Base-by-base conservation (phyloP, 2,329 filamentous ascomycete genomes). In the Rhinocladiella similis region DNA sequence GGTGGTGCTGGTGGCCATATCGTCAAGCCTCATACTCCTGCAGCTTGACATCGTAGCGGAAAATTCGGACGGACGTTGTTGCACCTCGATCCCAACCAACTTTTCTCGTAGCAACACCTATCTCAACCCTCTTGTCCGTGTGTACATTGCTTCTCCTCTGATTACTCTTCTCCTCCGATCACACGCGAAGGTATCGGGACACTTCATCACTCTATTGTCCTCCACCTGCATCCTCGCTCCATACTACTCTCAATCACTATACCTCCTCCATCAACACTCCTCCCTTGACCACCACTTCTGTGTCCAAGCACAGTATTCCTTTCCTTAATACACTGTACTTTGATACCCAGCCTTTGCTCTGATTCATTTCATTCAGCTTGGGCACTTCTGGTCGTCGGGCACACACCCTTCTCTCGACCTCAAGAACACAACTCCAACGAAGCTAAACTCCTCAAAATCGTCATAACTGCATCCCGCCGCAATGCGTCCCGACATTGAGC, bases 401-500 rank as follows among this genome's bases (percentile, higher is more conserved):
- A 41, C 38, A 33, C 10, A 33, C 35, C 35, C 51, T 62, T 58
- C 57, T 55, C 54, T 53, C 59, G 42, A 62, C 63, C 27, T 55
- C 59, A 57, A 10, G 56, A 61, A 29, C 54, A 47, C 60, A 39
- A 45, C 64, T 51, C 50, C 60, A 57, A 59, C 53, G 39, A 49
- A 55, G 58, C 36, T 45, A 55, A 42, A 43, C 63, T 41, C 65
- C 62, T 54, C 59, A 46, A 12, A n/a, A 27, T 16, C 60, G n/a
- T 41, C 47, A 50, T 41, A 16, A n/a, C 47, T 63, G 56, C 60
- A 59, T 62, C 59, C 62, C 64, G 60, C 57, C 79, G 87, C 69
- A 68, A 97, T 97, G 93, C 90, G 90, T 82, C 94, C 94, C 75
- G 94, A 99, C 85, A 83, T 97, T 76, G 93, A 99, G 86, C 94